Percentiles rank a stretch among this genome's conserved stretches.
These are phyloP conservation scores for Sorghum bicolor DNA, from an alignment of 176 grass and related monocot species.

Conservation along the genomic window Sorghum_bicolor_NCBIv3 NC_012870.2:22822501-22823000, in stretches of 20 bases:
- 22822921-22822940: neutral
- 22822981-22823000: neutral
- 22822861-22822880: conserved; percentile 24
- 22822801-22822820: neutral
- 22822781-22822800: too few relatives aligned
- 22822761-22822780: neutral
- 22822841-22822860: too few relatives aligned
- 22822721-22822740: neutral
- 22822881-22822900: neutral
- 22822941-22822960: conserved; percentile 18
- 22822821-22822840: too few relatives aligned
- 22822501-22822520: too few relatives aligned
- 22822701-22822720: neutral
- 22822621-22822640: neutral
- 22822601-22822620: too few relatives aligned
- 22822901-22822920: too few relatives aligned
- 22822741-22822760: neutral
- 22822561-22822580: too few relatives aligned
- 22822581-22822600: too few relatives aligned
- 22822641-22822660: neutral
- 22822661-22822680: neutral
- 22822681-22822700: neutral
- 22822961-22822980: neutral
- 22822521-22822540: too few relatives aligned
- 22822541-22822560: too few relatives aligned